Conservation (phyloP, 805 yeast genomes). For the Candida parachauliodes region DNA sequence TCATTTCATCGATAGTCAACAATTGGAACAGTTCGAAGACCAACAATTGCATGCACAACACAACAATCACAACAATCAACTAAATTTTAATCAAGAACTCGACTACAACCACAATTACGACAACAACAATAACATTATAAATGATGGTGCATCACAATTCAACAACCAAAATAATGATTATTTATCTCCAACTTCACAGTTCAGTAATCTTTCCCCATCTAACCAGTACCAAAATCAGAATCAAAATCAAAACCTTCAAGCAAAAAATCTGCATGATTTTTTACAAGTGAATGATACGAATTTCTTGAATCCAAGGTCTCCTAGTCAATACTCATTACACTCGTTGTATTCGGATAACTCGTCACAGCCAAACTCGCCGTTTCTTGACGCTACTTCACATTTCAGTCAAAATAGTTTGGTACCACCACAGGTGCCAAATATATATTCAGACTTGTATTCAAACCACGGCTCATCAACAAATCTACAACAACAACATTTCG, state of each 20-base stretch:
- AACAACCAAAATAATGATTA: constrained; percentile 14
- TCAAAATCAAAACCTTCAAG: neutral
- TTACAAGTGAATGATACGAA: constrained; percentile 7
- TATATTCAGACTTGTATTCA: constrained; percentile 13
- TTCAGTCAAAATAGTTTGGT: constrained; percentile 14
- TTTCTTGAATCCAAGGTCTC: constrained; percentile 19
- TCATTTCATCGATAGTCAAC: neutral
- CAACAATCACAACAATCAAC: no score
- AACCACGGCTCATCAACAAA: constrained; percentile 3
- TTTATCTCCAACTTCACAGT: constrained; percentile 10
- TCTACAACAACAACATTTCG: constrained; percentile 6
- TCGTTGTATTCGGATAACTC: constrained; percentile 35
- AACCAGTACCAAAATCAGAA: neutral
- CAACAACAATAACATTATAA: neutral
- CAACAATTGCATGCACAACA: constrained; percentile 7
- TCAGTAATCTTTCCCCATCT: neutral
- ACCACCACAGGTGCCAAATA: constrained; percentile 4
- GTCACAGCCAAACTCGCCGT: constrained; percentile 36
- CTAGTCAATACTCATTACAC: constrained; percentile 15
- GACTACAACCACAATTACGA: no score
- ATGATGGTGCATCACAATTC: constrained; percentile 3
- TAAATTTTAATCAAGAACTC: no score
- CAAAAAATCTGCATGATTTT: constrained; percentile 7
- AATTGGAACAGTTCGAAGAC: constrained; percentile 11
- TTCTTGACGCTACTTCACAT: constrained; percentile 33